Conservation (phyloP, 768 basidiomycete genomes). For the Rhodocollybia butyracea region DNA sequence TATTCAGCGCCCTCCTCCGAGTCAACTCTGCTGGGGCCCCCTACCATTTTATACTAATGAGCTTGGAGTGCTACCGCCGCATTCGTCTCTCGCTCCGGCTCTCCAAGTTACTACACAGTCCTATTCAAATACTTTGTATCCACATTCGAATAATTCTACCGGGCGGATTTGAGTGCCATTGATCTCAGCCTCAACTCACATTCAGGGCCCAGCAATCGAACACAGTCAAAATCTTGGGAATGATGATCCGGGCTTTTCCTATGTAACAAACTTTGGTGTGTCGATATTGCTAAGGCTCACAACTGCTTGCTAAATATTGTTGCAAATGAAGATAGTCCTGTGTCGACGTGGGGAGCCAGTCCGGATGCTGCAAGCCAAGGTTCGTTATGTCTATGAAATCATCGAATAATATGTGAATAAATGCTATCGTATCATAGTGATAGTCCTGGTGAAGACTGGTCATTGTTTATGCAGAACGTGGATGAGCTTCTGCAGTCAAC, state of each 20-base stretch:
- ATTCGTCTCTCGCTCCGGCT: neutral
- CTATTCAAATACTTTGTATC: too few relatives aligned
- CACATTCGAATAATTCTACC: too few relatives aligned
- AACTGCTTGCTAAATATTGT: neutral
- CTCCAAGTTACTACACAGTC: neutral
- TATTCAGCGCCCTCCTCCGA: neutral
- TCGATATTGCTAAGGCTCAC: neutral
- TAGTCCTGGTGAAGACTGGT: neutral
- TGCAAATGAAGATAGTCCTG: neutral
- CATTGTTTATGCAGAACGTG: neutral
- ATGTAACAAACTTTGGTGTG: neutral
- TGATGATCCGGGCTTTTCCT: too few relatives aligned
- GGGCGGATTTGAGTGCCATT: too few relatives aligned
- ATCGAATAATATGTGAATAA: too few relatives aligned
- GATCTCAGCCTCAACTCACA: too few relatives aligned
- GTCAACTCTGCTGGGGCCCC: neutral
- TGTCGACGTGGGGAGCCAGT: neutral
- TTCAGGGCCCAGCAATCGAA: too few relatives aligned
- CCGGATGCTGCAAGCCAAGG: too few relatives aligned
- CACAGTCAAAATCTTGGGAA: too few relatives aligned
- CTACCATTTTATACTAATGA: neutral
- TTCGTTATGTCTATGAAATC: too few relatives aligned
- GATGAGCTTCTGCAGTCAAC: conserved; percentile 1
- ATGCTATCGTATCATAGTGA: too few relatives aligned
- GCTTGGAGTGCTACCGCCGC: neutral